These are phyloP conservation scores for Globisporangium spiculum DNA, from an alignment of 352 stramenopile species.

Conservation along the genomic window DNA sequence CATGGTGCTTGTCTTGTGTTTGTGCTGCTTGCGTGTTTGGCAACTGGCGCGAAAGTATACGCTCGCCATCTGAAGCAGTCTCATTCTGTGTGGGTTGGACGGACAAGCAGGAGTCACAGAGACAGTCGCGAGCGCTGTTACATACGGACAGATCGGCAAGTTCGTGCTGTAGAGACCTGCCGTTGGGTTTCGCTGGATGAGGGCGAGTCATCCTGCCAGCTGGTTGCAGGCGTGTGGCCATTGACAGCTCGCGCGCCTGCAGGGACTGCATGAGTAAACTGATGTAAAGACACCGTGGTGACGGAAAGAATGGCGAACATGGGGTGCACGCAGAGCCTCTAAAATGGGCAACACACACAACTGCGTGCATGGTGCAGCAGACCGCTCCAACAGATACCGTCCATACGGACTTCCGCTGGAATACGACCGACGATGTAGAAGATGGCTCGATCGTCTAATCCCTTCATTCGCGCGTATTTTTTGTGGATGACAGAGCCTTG, in stretches of 20 bases:
- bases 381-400: neutral
- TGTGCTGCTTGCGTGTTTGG: neutral
- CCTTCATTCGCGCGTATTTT: neutral
- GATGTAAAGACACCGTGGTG: neutral
- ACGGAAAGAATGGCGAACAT: neutral
- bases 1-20: neutral
- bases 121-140: conserved; percentile 3
- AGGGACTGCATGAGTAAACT: neutral
- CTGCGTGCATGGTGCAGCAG: neutral
- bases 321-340: neutral
- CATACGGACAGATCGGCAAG: neutral
- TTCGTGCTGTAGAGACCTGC: neutral
- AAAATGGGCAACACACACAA: neutral
- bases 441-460: neutral
- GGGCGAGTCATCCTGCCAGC: neutral
- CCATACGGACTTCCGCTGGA: neutral
- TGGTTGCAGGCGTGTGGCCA: neutral
- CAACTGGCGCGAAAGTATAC: conserved; percentile 1
- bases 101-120: neutral
- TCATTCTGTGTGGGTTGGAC: neutral
- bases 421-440: conserved; percentile 6
- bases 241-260: neutral
- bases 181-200: neutral
- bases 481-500: neutral
- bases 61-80: neutral